These are phyloP conservation scores for Annulohypoxylon nitens DNA, from an alignment of 495 filamentous ascomycete genomes.

Conservation along the genomic window DNA sequence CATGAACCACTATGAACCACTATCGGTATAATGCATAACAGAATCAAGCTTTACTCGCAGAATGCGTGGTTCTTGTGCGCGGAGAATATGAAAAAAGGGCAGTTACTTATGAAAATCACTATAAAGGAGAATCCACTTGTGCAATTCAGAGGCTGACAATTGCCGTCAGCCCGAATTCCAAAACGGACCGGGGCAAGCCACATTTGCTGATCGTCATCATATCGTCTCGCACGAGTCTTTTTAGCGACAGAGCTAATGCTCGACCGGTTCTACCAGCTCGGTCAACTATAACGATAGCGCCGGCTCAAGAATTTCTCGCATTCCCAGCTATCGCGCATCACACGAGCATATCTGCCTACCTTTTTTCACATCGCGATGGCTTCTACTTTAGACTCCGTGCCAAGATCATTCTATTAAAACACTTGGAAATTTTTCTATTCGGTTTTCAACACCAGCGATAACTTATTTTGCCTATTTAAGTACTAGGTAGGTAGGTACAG, in stretches of 20 bases:
- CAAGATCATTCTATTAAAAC: background rate
- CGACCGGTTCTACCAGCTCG: constrained; percentile 21
- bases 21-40: constrained; percentile 38
- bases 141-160: constrained; percentile 16
- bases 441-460: background rate
- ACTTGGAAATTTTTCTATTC: background rate
- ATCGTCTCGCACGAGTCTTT: constrained; percentile 26
- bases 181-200: constrained; percentile 43
- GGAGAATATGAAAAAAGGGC: constrained; percentile 9
- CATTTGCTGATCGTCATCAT: constrained; percentile 43
- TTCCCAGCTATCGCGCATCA: background rate
- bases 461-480: constrained; percentile 6
- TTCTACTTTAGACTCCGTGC: constrained; percentile 12
- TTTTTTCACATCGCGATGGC: constrained; percentile 10
- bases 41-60: constrained; percentile 41
- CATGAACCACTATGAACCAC: constrained; percentile 36
- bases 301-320: constrained; percentile 8
- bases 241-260: constrained; percentile 23
- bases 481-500: background rate
- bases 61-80: constrained; percentile 12
- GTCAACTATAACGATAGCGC: constrained; percentile 22
- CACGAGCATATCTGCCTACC: background rate
- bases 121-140: constrained; percentile 43
- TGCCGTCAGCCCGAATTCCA: constrained; percentile 35
- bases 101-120: constrained; percentile 39